Conservation (phyloP, 441 rosid species). For the Raphanus hybrid region DNA sequence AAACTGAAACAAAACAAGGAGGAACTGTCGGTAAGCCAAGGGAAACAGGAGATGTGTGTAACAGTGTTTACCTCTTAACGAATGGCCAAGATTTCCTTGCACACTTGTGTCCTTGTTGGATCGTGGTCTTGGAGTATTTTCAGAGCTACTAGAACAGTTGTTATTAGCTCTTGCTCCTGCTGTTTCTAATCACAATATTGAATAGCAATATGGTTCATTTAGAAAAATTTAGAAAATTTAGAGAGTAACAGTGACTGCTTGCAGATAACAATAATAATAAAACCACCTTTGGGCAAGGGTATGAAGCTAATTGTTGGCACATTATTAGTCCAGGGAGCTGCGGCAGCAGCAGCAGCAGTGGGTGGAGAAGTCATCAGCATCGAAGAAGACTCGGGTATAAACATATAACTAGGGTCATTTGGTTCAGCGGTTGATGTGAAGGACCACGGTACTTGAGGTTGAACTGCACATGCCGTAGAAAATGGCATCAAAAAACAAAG, state of each 20-base stretch:
- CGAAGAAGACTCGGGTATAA: conserved; percentile 64
- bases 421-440: conserved; percentile 56
- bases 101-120: conserved; percentile 53
- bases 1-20: conserved; percentile 49
- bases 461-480: conserved; percentile 45
- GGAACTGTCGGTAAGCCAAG: conserved; percentile 10
- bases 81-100: conserved; percentile 60
- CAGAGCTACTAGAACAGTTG: conserved; percentile 77
- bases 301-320: conserved; percentile 58
- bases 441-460: conserved; percentile 57
- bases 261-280: background rate
- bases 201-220: conserved; percentile 5
- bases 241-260: conserved; percentile 3
- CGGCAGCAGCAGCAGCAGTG: conserved; percentile 44
- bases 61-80: conserved; percentile 63
- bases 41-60: background rate
- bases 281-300: conserved; percentile 57
- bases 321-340: conserved; percentile 67
- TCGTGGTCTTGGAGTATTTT: conserved; percentile 62
- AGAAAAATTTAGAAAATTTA: conserved; percentile 1
- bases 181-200: conserved; percentile 21
- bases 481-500: conserved; percentile 15
- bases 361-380: conserved; percentile 60
- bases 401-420: conserved; percentile 56
- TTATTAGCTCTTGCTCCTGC: conserved; percentile 54